A percentile compares a stretch with the other conserved stretches of the same genome.
Conservation (phyloP, 2,329 filamentous ascomycete genomes). For the Sporothrix sp. region DNA sequence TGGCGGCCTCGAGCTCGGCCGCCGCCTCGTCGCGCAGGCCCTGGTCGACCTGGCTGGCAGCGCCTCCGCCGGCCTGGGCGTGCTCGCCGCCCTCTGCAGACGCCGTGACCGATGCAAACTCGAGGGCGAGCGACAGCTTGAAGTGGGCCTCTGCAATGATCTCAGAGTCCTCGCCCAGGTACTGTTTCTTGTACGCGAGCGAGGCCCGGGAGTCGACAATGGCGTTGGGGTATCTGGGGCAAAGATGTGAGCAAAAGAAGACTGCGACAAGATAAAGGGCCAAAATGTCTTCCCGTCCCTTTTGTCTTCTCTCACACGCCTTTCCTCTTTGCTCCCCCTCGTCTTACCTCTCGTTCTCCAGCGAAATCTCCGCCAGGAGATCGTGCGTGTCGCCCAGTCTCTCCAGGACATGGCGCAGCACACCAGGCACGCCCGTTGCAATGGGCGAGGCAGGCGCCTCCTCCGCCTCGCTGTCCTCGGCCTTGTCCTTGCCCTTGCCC, state of each 20-base stretch:
- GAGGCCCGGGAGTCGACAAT: conserved; percentile 72
- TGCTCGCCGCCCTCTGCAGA: conserved; percentile 36
- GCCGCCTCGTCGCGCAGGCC: conserved; percentile 61
- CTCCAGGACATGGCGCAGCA: conserved; percentile 60
- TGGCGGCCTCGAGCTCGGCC: conserved; percentile 61
- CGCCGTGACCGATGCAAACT: conserved; percentile 75
- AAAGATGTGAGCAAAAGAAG: background rate
- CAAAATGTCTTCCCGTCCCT: background rate
- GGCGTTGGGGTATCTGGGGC: conserved; percentile 63
- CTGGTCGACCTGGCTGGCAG: conserved; percentile 50
- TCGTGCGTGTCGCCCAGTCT: conserved; percentile 88
- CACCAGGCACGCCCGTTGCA: conserved; percentile 30
- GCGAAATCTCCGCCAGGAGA: conserved; percentile 87
- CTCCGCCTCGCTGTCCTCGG: conserved; percentile 30
- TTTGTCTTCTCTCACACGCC: background rate
- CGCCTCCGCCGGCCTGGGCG: too few species aligned
- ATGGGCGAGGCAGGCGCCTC: background rate
- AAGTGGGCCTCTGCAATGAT: conserved; percentile 91
- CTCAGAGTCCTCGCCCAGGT: conserved; percentile 72
- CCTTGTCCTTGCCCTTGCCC: conserved; percentile 22
- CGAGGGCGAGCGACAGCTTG: conserved; percentile 88
- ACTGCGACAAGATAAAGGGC: background rate
- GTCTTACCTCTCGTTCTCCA: conserved; percentile 75
- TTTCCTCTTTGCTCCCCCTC: background rate
- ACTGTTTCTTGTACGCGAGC: conserved; percentile 65